Conservation (phyloP, 177 flowering plant species). For the Vitis hybrid region DNA sequence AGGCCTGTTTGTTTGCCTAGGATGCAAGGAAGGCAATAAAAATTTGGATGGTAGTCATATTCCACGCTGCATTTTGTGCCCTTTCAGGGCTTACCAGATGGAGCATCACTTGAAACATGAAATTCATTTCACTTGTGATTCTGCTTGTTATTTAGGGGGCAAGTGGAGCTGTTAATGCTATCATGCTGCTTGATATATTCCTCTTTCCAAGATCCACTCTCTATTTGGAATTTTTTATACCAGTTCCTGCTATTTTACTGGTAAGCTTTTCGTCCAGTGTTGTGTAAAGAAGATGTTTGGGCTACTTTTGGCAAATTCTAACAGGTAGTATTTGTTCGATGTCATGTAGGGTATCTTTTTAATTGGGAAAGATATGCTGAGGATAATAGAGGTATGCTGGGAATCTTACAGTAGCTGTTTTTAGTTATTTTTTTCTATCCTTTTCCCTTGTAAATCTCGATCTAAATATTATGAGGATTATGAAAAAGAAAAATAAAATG, state of each 20-base stretch:
- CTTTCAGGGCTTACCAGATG: neutral
- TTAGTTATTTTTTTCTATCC: neutral
- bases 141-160: constrained; percentile 65
- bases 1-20: neutral
- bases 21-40: neutral
- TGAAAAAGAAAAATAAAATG: too few relatives aligned
- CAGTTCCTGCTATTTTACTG: constrained; percentile 81
- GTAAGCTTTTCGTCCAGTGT: constrained; percentile 36
- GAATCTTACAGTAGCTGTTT: neutral
- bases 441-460: too few relatives aligned
- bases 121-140: neutral
- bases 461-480: too few relatives aligned
- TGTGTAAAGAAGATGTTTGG: constrained; percentile 2
- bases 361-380: constrained; percentile 69
- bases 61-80: neutral
- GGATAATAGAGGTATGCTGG: constrained; percentile 58
- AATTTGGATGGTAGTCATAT: neutral
- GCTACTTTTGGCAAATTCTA: neutral
- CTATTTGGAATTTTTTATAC: constrained; percentile 64
- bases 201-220: constrained; percentile 65
- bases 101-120: neutral
- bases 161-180: constrained; percentile 93
- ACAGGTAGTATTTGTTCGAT: constrained; percentile 1
- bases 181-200: constrained; percentile 85
- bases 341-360: constrained; percentile 64